Evolutionary conservation across 1,139 yeast genomes (phyloP).

Genomic region (Hyphopichia pseudoburtonii): DNA sequence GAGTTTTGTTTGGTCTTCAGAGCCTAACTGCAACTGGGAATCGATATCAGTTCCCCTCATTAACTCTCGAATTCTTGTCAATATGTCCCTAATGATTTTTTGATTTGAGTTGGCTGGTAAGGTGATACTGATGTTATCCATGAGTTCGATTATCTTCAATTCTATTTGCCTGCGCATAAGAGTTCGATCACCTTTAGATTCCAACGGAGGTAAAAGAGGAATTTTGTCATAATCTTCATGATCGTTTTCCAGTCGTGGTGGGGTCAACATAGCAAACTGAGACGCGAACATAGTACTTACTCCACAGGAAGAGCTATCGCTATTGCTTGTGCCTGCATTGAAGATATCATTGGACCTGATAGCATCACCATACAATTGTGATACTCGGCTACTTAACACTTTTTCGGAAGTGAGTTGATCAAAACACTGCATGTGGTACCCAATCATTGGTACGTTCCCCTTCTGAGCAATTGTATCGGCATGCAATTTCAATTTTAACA

Average conservation of each 20-base stretch:
- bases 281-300: too few relatives aligned
- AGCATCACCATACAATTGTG: background rate
- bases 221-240: slow-evolving; percentile 15
- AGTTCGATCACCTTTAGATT: slow-evolving; percentile 29
- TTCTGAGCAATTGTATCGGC: too few relatives aligned
- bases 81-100: background rate
- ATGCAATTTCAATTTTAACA: slow-evolving; percentile 14
- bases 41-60: slow-evolving; percentile 1
- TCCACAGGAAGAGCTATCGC: background rate
- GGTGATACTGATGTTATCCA: slow-evolving; percentile 9
- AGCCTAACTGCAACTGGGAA: background rate
- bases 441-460: slow-evolving; percentile 11
- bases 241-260: background rate
- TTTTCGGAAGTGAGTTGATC: slow-evolving; percentile 7
- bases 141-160: slow-evolving; percentile 21
- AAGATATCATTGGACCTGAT: background rate
- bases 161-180: slow-evolving; percentile 35
- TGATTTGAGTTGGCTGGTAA: background rate
- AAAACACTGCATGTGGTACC: slow-evolving; percentile 13
- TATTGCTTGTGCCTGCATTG: background rate
- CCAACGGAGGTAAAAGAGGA: slow-evolving; percentile 27
- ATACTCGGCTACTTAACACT: slow-evolving; percentile 4
- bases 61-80: background rate
- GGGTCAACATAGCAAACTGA: background rate
- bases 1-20: background rate